Evolutionary conservation across 805 yeast species (phyloP).

Genomic region (Yamadazyma scolyti): DNA sequence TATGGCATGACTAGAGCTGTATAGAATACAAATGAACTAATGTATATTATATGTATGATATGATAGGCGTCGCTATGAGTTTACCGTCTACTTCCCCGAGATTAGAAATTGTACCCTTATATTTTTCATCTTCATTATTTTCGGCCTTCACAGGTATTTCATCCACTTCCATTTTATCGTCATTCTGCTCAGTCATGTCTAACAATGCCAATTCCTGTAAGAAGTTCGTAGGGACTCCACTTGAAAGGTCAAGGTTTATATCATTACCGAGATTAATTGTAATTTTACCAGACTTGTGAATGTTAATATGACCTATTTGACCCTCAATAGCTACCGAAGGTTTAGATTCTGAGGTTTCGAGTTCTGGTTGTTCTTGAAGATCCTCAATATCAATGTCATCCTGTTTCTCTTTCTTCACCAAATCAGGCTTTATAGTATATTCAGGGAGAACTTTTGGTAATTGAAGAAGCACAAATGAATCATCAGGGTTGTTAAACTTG

Average conservation of each 20-base stretch:
- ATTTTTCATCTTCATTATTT: constrained; percentile 9
- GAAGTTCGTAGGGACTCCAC: constrained; percentile 67
- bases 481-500: constrained; percentile 17
- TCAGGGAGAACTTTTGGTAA: constrained; percentile 46
- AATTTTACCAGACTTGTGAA: constrained; percentile 81
- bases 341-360: not conserved
- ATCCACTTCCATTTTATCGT: constrained; percentile 28
- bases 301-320: constrained; percentile 65
- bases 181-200: constrained; percentile 30
- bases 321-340: constrained; percentile 38
- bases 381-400: too few relatives aligned
- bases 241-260: constrained; percentile 57
- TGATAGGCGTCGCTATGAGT: constrained; percentile 27
- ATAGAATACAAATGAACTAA: too few relatives aligned
- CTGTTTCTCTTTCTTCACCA: too few relatives aligned
- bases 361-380: constrained; percentile 2
- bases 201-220: constrained; percentile 68
- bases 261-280: constrained; percentile 71
- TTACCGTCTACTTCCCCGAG: constrained; percentile 29
- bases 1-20: too few relatives aligned
- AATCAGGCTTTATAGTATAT: constrained; percentile 19
- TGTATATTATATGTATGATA: too few relatives aligned
- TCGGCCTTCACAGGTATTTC: constrained; percentile 9
- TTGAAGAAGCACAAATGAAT: constrained; percentile 40
- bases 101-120: constrained; percentile 22